Percentiles rank a stretch among this genome's conserved stretches.
Conservation (phyloP, 2,329 filamentous ascomycete species). For the Onygena corvina region DNA sequence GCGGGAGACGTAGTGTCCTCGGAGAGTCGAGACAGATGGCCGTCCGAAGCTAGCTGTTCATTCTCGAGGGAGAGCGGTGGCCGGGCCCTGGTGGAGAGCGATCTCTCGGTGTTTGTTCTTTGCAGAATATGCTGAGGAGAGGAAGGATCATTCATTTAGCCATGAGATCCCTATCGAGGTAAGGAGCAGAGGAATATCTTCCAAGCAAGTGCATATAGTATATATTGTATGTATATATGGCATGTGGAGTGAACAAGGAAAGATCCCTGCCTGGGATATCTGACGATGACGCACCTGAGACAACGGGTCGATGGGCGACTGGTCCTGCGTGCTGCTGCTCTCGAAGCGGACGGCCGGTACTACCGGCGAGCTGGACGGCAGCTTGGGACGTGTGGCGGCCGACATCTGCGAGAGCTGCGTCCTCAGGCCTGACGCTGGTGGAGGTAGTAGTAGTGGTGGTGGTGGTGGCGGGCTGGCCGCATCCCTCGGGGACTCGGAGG, state of each 20-base stretch:
- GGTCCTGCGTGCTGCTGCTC: slow-evolving; percentile 1
- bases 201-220: background rate
- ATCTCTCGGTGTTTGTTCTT: slow-evolving; percentile 53
- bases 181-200: background rate
- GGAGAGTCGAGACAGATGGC: slow-evolving; percentile 23
- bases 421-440: background rate
- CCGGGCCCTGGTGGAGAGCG: slow-evolving; percentile 38
- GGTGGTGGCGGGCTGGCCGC: background rate
- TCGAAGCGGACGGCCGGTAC: background rate
- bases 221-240: background rate
- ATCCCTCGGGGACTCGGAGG: background rate
- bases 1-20: slow-evolving; percentile 22
- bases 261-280: slow-evolving; percentile 6
- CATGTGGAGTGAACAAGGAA: background rate
- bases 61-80: slow-evolving; percentile 32
- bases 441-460: too few relatives aligned
- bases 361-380: background rate
- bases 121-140: slow-evolving; percentile 45
- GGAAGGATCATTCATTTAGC: slow-evolving; percentile 20
- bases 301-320: slow-evolving; percentile 47
- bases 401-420: background rate
- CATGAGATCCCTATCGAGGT: background rate
- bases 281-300: slow-evolving; percentile 46
- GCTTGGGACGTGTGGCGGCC: background rate
- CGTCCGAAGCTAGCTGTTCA: slow-evolving; percentile 29